Percentiles rank a stretch among this genome's conserved stretches.
Conservation (phyloP, 2,329 filamentous ascomycete species). For the Graphilbum ipis-grandicollis region DNA sequence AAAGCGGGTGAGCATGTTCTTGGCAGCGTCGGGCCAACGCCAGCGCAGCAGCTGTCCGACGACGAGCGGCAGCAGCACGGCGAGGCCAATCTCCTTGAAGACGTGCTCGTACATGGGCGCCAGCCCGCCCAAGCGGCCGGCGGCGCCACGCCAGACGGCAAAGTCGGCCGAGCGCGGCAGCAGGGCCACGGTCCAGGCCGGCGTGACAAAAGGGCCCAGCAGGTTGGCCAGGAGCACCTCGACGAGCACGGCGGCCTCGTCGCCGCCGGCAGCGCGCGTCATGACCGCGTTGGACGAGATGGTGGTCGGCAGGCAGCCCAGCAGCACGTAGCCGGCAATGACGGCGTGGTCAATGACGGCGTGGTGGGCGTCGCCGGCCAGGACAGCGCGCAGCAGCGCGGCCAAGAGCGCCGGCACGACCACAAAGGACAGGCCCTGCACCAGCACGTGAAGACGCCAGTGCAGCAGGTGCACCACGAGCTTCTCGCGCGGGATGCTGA, state of each 20-base stretch:
- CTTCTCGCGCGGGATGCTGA: constrained; percentile 35
- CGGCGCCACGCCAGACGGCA: constrained; percentile 19
- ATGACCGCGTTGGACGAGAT: constrained; percentile 60
- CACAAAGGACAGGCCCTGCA: constrained; percentile 50
- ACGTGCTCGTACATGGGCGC: constrained; percentile 47
- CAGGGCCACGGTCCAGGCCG: constrained; percentile 44
- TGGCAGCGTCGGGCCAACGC: constrained; percentile 31
- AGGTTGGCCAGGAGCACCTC: constrained; percentile 57
- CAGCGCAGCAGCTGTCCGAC: constrained; percentile 41
- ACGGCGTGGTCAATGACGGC: constrained; percentile 41
- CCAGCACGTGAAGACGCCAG: constrained; percentile 44
- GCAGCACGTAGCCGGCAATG: constrained; percentile 48
- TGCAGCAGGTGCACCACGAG: constrained; percentile 1
- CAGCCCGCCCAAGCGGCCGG: constrained; percentile 26
- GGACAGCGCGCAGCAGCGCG: constrained; percentile 28
- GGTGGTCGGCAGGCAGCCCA: constrained; percentile 53
- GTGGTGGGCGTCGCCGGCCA: constrained; percentile 17
- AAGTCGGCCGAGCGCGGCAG: constrained; percentile 33
- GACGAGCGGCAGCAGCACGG: constrained; percentile 45
- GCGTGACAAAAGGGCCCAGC: constrained; percentile 48
- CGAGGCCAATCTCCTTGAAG: constrained; percentile 50
- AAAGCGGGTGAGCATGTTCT: constrained; percentile 30
- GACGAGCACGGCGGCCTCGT: constrained; percentile 34
- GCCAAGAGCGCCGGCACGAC: constrained; percentile 38
- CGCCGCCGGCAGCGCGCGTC: constrained; percentile 37